Base-by-base conservation (phyloP, 345 rosid genomes). In the Mangifera indica region DNA sequence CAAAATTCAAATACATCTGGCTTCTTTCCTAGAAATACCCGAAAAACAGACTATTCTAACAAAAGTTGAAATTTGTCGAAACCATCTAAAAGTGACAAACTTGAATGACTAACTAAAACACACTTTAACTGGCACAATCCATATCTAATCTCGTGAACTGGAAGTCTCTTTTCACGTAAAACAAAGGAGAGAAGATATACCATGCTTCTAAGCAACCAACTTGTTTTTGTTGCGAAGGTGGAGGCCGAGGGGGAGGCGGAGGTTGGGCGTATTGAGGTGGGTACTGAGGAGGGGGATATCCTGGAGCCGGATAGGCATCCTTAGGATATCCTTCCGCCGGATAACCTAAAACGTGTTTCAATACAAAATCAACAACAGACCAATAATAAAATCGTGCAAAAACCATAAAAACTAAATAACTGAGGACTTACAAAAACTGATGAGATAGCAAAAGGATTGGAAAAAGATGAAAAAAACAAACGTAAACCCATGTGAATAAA, bases 281-380 rank as follows among this genome's bases (percentile, higher is more conserved):
- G 42, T 92, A 92, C 7, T 78, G 74, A 12, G 93, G 97, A 12
- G 86, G 84, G 21, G 86, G 84, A 71, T 85, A 90, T 0, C 89
- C 94, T 46, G 79, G 84, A 4, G 91, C 90, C 1, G 96, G 97
- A 81, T 89, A 92, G 55, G 86, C 91, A 17, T 88, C 92, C 73
- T 89, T 88, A 0, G 97, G 78, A n/a, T n/a, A n/a, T 58, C 97
- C 98, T 73, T 89, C 96, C 11, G 93, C 88, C 0, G 97, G 96
- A 84, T 93, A 93, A 84, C 96, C 98, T 93, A 61, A 56, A 44
- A 29, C 44, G 24, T 34, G 18, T 56, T 25, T 53, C 25, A 51
- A 46, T 57, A 44, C 57, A 67, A 40, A 68, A 46, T 53, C 25
- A 44, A 46, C 44, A n/a, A 62, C 14, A 10, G 15, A 66, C 8